Evolutionary conservation across 257 asterid species (phyloP), one percentile per base, ranked within the genome.

Genomic region (Plantago major): DNA sequence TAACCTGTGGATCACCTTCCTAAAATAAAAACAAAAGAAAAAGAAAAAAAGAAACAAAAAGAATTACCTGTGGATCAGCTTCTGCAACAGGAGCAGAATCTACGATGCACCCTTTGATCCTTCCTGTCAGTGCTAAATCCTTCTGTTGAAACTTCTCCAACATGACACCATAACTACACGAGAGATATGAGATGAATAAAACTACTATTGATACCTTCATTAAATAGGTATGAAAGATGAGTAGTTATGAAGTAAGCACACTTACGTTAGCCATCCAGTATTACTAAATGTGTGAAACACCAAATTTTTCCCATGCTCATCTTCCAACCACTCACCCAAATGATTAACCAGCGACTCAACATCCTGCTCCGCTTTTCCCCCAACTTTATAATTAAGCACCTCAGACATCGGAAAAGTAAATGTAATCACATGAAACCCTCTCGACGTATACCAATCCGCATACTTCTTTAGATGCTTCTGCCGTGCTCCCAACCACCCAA

Each of bases 401-500:
- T 92, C 90, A 10, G 89, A 72, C 97, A 92, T 86, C 8, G 98
- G 95, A 68, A 92, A 86, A 1, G 97, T 92, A 71, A 86, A 92
- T 3, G 98, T 84, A 61, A 89, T 86, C 44, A 65, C 98, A 80
- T 92, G 95, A 72, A 81, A 89, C 57, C 98, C 98, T 68, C 84
- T 81, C 1, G 95, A 82, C 43, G 89, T 76, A 62, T 92, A 92
- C 98, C 95, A 92, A 28, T 86, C 97, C 0, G 98, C 97, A 57
- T 92, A 92, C 65, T 65, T 76, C 46, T 72, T 89, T 38, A 92
- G 87, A 79, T 92, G 97, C 79, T 78, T 92, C 76, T 92, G 95
- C 79, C 83, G 86, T 2, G 97, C 92, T 19, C 98, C 98, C 66
- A 92, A 73, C 98, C 98, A 92, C 60, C 98, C 98, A 47, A 92